These are phyloP conservation scores for Microsporum canis DNA, from an alignment of 2,329 filamentous ascomycete species.

Conservation along the genomic window DNA sequence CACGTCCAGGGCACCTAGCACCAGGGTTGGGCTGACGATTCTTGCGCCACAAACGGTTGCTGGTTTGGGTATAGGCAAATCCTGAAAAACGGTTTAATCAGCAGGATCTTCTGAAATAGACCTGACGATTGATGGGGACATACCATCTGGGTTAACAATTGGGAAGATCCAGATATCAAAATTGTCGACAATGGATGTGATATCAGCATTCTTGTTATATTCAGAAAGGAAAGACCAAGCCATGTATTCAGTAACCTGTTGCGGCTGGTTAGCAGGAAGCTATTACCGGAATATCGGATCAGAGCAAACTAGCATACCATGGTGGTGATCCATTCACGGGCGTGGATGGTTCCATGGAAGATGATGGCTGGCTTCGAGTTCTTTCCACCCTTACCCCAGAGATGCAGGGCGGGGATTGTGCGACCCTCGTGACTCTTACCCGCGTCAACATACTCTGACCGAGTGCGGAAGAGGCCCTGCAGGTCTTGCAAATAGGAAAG, in stretches of 20 bases:
- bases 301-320: constrained; percentile 29
- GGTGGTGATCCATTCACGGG: constrained; percentile 49
- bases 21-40: constrained; percentile 39
- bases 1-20: constrained; percentile 38
- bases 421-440: constrained; percentile 41
- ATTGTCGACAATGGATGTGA: constrained; percentile 43
- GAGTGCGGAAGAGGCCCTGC: constrained; percentile 34
- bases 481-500: constrained; percentile 39
- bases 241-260: constrained; percentile 39
- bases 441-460: constrained; percentile 40
- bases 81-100: constrained; percentile 26
- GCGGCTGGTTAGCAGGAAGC: not conserved
- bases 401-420: constrained; percentile 38
- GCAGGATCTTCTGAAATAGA: not conserved
- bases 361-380: constrained; percentile 43
- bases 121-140: constrained; percentile 9
- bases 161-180: constrained; percentile 58
- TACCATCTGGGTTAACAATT: constrained; percentile 51
- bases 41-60: constrained; percentile 52
- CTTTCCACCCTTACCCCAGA: constrained; percentile 39
- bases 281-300: not conserved
- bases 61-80: constrained; percentile 48
- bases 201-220: constrained; percentile 29
- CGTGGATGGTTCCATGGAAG: constrained; percentile 49
- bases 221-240: constrained; percentile 41